Conservation (phyloP, 2,329 filamentous ascomycete species). For the Aspergillus hortae region DNA sequence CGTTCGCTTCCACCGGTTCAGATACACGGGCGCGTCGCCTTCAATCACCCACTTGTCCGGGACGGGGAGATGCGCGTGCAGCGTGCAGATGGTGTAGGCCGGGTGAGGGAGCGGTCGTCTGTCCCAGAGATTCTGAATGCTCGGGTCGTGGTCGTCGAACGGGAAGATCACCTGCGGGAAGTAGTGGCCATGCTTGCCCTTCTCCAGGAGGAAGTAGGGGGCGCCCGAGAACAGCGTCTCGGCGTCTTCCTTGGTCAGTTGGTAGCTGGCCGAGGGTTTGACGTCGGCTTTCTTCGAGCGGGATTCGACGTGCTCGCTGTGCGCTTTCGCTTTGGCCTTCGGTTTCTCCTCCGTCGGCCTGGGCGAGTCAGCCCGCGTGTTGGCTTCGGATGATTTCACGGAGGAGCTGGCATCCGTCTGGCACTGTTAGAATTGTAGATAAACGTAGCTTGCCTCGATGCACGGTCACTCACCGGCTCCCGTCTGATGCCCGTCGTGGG, state of each 20-base stretch:
- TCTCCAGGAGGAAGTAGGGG: constrained; percentile 44
- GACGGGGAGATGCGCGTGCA: constrained; percentile 44
- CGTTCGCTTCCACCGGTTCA: constrained; percentile 20
- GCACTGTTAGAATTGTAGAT: background rate
- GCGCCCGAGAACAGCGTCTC: constrained; percentile 42
- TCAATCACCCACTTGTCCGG: constrained; percentile 33
- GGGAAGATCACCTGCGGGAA: constrained; percentile 45
- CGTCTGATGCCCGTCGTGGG: background rate
- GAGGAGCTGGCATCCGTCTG: background rate
- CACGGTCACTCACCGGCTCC: background rate
- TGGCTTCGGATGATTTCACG: background rate
- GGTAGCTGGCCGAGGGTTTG: background rate
- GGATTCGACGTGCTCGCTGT: background rate
- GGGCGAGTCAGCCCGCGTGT: background rate
- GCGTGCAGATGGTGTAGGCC: constrained; percentile 40
- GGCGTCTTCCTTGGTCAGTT: constrained; percentile 35
- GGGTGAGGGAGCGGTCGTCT: constrained; percentile 37
- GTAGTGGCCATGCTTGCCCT: constrained; percentile 35
- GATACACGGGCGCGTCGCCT: constrained; percentile 23
- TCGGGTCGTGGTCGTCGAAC: constrained; percentile 38
- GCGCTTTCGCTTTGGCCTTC: background rate
- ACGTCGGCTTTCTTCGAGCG: background rate
- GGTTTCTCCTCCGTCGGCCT: background rate
- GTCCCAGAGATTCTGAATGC: constrained; percentile 40
- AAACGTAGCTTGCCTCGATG: background rate